Evolutionary conservation across 768 basidiomycete genomes (phyloP).

Genomic region (Lanmaoa rubissima): DNA sequence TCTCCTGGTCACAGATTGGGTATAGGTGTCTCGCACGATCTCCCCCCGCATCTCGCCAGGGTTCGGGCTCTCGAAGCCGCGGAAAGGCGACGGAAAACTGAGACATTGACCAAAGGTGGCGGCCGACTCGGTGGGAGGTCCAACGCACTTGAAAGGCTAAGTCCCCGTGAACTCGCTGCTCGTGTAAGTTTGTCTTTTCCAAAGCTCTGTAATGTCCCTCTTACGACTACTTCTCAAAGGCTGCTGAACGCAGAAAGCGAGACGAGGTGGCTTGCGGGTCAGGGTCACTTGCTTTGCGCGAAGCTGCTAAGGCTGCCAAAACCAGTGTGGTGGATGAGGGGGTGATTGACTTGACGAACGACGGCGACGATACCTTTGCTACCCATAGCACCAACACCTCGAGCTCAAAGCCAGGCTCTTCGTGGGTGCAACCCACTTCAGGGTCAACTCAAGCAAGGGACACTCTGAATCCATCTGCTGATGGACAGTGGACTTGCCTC

Average conservation of each 20-base stretch:
- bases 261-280: constrained; percentile 79
- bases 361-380: constrained; percentile 18
- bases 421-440: not conserved
- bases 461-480: not conserved
- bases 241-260: constrained; percentile 73
- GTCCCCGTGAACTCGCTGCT: constrained; percentile 71
- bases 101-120: constrained; percentile 46
- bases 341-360: constrained; percentile 52
- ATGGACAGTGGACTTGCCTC: constrained; percentile 49
- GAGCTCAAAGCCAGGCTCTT: too few relatives aligned
- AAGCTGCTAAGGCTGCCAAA: constrained; percentile 67
- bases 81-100: constrained; percentile 59
- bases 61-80: constrained; percentile 75
- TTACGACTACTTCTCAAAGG: constrained; percentile 44
- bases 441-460: not conserved
- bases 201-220: not conserved
- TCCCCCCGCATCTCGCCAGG: constrained; percentile 63
- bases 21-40: constrained; percentile 60
- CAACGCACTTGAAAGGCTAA: constrained; percentile 40
- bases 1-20: constrained; percentile 72
- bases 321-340: constrained; percentile 61
- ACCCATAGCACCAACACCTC: not conserved
- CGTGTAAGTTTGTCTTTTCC: constrained; percentile 42
- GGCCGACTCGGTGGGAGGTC: constrained; percentile 62
- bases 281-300: constrained; percentile 51